Evolutionary conservation across 257 asterid genomes (phyloP).

Genomic region (Primulina huaijiensis): DNA sequence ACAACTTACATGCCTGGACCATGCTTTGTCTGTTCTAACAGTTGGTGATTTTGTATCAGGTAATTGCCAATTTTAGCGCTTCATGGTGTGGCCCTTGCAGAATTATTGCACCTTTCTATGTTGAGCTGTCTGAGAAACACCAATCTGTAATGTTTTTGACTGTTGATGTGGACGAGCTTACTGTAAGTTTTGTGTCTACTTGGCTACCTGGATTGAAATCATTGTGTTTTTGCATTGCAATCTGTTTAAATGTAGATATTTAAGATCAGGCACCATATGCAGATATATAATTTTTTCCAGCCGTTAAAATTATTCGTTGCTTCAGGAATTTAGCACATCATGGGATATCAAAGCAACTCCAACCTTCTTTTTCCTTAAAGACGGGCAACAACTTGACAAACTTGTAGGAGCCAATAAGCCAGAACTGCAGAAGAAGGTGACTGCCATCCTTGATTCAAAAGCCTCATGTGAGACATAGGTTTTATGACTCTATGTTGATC

Average conservation of each 20-base stretch:
- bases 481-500: constrained; percentile 14
- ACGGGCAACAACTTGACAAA: constrained; percentile 79
- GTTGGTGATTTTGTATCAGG: constrained; percentile 29
- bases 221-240: background rate
- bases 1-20: constrained; percentile 11
- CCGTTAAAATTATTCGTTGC: constrained; percentile 10
- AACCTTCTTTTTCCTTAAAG: constrained; percentile 91
- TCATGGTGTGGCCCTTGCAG: constrained; percentile 98
- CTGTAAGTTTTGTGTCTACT: constrained; percentile 51
- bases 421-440: constrained; percentile 83
- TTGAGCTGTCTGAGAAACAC: constrained; percentile 81
- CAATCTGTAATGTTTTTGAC: constrained; percentile 76
- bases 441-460: constrained; percentile 50
- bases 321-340: constrained; percentile 89
- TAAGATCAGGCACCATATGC: background rate
- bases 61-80: constrained; percentile 90
- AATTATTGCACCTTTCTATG: constrained; percentile 78
- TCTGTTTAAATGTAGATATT: background rate
- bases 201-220: constrained; percentile 6
- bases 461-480: constrained; percentile 28
- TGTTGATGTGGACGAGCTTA: constrained; percentile 83
- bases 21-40: constrained; percentile 18
- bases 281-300: background rate
- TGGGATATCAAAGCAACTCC: constrained; percentile 99
- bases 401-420: constrained; percentile 98